A percentile compares a stretch with the other conserved stretches of the same genome.
Conservation (phyloP, 2,329 filamentous ascomycete species). For the Scedosporium dehoogii region DNA sequence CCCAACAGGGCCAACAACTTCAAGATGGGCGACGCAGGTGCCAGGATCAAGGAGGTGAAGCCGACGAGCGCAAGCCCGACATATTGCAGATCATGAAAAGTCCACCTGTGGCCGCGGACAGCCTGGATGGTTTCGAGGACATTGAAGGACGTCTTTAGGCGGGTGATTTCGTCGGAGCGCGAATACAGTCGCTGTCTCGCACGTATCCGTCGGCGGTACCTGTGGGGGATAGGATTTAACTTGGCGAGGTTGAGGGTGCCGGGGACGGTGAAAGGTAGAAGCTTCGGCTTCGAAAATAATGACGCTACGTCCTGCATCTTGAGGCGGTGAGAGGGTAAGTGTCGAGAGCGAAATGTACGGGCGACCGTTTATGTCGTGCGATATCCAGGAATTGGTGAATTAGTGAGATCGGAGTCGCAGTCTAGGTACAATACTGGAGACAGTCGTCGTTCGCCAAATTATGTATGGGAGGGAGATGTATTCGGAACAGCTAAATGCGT, state of each 20-base stretch:
- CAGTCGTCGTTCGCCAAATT: not conserved
- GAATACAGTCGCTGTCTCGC: slow-evolving; percentile 24
- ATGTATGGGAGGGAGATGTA: not conserved
- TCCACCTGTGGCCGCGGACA: slow-evolving; percentile 71
- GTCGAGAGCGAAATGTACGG: not conserved
- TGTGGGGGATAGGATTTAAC: slow-evolving; percentile 30
- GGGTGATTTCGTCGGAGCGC: slow-evolving; percentile 53
- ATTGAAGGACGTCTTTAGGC: slow-evolving; percentile 73
- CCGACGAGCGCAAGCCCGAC: slow-evolving; percentile 61
- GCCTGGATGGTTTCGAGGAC: slow-evolving; percentile 67
- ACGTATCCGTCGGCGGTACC: slow-evolving; percentile 21
- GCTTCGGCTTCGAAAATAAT: slow-evolving; percentile 28
- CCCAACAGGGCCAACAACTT: slow-evolving; percentile 65
- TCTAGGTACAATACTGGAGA: not conserved
- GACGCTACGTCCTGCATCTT: slow-evolving; percentile 29
- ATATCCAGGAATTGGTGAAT: not conserved
- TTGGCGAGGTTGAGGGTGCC: slow-evolving; percentile 31
- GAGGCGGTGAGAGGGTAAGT: not conserved
- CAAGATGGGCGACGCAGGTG: slow-evolving; percentile 67
- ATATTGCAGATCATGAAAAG: slow-evolving; percentile 77
- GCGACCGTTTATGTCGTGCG: not conserved
- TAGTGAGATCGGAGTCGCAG: not conserved
- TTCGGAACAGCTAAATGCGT: too few relatives aligned
- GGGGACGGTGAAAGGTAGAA: slow-evolving; percentile 26
- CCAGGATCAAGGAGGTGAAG: slow-evolving; percentile 76